Conservation (phyloP, 768 basidiomycete species). For the Amanita molliuscula region DNA sequence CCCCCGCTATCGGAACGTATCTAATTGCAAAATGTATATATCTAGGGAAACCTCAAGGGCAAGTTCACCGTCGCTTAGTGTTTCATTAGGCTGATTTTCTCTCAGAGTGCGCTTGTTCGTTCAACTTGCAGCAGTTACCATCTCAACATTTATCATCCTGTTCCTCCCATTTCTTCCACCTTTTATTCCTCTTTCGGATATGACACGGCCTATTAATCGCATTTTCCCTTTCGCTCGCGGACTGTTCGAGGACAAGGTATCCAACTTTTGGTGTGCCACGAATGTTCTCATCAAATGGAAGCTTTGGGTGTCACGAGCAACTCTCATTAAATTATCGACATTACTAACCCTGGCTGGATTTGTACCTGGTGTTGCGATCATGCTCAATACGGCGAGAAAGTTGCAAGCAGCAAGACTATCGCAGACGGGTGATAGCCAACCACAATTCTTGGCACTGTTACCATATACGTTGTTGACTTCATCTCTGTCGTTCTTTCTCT, state of each 20-base stretch:
- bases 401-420: slow-evolving; percentile 9
- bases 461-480: slow-evolving; percentile 73
- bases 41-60: slow-evolving; percentile 67
- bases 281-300: slow-evolving; percentile 88
- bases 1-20: slow-evolving; percentile 86
- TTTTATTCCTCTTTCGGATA: slow-evolving; percentile 35
- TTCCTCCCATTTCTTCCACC: slow-evolving; percentile 78
- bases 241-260: slow-evolving; percentile 91
- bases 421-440: slow-evolving; percentile 14
- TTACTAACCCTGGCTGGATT: slow-evolving; percentile 63
- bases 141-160: slow-evolving; percentile 51
- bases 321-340: slow-evolving; percentile 59
- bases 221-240: slow-evolving; percentile 92
- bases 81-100: neutral
- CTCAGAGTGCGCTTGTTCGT: slow-evolving; percentile 44
- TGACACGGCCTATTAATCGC: slow-evolving; percentile 60
- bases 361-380: slow-evolving; percentile 42
- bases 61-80: slow-evolving; percentile 13
- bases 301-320: slow-evolving; percentile 29
- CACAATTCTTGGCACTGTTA: slow-evolving; percentile 54
- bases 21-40: slow-evolving; percentile 83
- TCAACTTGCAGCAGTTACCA: slow-evolving; percentile 54
- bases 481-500: slow-evolving; percentile 89
- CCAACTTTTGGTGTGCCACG: slow-evolving; percentile 95
- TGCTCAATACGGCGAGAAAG: slow-evolving; percentile 26